Conservation (phyloP, 2,329 filamentous ascomycete genomes). For the Diplodia sapinea region DNA sequence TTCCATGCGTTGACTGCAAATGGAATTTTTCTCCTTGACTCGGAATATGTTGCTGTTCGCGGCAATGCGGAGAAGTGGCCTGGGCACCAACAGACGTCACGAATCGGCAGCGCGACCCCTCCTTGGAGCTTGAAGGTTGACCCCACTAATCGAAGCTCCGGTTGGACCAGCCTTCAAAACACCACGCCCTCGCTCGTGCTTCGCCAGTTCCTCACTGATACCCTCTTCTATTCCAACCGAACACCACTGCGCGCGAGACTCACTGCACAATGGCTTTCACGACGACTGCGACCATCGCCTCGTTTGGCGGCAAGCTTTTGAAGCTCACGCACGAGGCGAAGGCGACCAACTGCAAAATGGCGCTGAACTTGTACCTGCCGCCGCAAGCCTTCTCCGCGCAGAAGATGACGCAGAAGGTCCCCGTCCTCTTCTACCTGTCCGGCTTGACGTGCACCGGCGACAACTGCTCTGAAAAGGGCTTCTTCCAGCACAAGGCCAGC, state of each 20-base stretch:
- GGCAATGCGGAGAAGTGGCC: conserved; percentile 29
- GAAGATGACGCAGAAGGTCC: conserved; percentile 66
- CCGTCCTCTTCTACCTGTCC: conserved; percentile 90
- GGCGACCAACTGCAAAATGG: conserved; percentile 85
- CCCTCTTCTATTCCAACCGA: not conserved
- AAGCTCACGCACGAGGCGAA: conserved; percentile 88
- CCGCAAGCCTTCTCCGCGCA: conserved; percentile 63
- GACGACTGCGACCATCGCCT: conserved; percentile 85
- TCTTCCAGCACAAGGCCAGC: conserved; percentile 84
- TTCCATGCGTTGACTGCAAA: conserved; percentile 22
- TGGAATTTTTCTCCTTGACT: conserved; percentile 25
- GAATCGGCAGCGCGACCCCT: conserved; percentile 27
- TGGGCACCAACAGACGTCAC: conserved; percentile 30
- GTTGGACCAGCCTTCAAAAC: conserved; percentile 25
- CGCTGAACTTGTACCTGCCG: conserved; percentile 89
- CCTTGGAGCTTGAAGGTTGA: conserved; percentile 25
- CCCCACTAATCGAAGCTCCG: conserved; percentile 31
- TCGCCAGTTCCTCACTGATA: not conserved
- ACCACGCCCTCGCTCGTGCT: conserved; percentile 10
- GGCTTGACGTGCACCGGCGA: conserved; percentile 95
- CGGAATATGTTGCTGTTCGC: conserved; percentile 30
- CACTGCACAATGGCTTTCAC: conserved; percentile 69
- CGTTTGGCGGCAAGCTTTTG: conserved; percentile 91
- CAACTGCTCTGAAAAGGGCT: conserved; percentile 77
- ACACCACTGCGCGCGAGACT: not conserved